phyloP scores from a whole-genome alignment of 1,284 basidiomycete genomes.

The Pseudozyma sp. region DNA sequence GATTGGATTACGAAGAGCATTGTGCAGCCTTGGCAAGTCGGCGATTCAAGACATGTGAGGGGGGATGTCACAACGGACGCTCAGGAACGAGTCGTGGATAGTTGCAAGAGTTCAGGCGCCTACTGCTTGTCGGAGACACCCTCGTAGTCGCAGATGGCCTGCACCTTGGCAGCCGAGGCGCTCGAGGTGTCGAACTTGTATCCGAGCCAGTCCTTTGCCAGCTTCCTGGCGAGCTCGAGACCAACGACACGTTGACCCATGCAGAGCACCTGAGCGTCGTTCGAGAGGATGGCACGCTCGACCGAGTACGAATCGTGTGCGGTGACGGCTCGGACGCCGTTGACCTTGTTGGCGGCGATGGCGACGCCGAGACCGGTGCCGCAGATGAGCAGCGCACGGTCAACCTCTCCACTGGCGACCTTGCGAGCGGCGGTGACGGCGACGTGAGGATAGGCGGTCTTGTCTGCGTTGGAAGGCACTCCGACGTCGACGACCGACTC shows the following conservation, averaged over 20 bases:
- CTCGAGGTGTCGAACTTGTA: slow-evolving; percentile 70
- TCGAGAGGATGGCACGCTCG: slow-evolving; percentile 70
- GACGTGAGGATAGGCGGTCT: slow-evolving; percentile 71
- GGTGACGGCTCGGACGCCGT: slow-evolving; percentile 70
- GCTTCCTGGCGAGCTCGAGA: slow-evolving; percentile 69
- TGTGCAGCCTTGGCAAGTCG: too few relatives aligned
- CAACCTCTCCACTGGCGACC: slow-evolving; percentile 70
- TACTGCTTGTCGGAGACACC: slow-evolving; percentile 46
- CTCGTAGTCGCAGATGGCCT: slow-evolving; percentile 66
- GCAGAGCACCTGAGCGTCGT: slow-evolving; percentile 71
- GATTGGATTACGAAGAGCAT: not conserved
- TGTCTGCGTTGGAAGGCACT: slow-evolving; percentile 55
- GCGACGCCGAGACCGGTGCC: slow-evolving; percentile 71
- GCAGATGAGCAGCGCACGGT: slow-evolving; percentile 71
- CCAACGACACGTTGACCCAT: slow-evolving; percentile 71
- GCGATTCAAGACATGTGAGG: too few relatives aligned
- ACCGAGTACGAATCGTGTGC: slow-evolving; percentile 71
- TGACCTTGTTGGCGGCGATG: slow-evolving; percentile 70
- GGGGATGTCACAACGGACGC: too few relatives aligned
- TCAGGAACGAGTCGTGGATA: too few relatives aligned
- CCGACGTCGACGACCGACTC: slow-evolving; percentile 57
- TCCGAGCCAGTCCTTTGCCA: slow-evolving; percentile 70
- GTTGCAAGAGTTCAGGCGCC: not conserved
- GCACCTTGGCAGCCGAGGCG: slow-evolving; percentile 70
- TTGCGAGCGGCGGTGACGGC: slow-evolving; percentile 70